These are phyloP conservation scores for Penicillium argentinense DNA, from an alignment of 495 filamentous ascomycete genomes.

Conservation along the genomic window DNA sequence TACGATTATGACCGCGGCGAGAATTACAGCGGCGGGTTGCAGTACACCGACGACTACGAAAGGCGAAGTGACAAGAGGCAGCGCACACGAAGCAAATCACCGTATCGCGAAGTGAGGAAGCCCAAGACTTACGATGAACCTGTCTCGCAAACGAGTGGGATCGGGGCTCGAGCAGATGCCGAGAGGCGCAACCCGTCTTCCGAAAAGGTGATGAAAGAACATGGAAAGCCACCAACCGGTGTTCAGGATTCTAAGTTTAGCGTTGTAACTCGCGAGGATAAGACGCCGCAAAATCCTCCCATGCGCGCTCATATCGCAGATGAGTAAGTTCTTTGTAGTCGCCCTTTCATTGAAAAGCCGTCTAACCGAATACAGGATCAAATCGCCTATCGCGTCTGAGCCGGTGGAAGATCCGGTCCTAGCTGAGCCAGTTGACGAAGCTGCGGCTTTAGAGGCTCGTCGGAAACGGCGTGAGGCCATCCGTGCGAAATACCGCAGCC, in stretches of 20 bases:
- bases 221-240: conserved; percentile 54
- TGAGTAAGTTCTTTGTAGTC: conserved; percentile 43
- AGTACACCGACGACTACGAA: conserved; percentile 61
- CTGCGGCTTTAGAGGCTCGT: conserved; percentile 78
- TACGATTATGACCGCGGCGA: conserved; percentile 66
- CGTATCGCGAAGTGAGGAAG: conserved; percentile 42
- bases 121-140: conserved; percentile 45
- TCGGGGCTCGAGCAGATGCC: conserved; percentile 19
- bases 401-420: conserved; percentile 30
- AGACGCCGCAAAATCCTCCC: conserved; percentile 52
- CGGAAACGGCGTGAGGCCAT: conserved; percentile 86
- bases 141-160: conserved; percentile 22
- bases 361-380: conserved; percentile 16
- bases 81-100: conserved; percentile 65
- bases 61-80: conserved; percentile 59
- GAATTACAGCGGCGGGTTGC: conserved; percentile 42
- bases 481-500: conserved; percentile 75
- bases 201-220: conserved; percentile 70
- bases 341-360: neutral
- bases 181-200: conserved; percentile 39
- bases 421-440: conserved; percentile 66
- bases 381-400: conserved; percentile 13
- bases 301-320: conserved; percentile 27
- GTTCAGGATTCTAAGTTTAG: conserved; percentile 57
- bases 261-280: conserved; percentile 66